These are phyloP conservation scores for Sporothrix luriei DNA, from an alignment of 2,329 filamentous ascomycete genomes.

Conservation along the genomic window DNA sequence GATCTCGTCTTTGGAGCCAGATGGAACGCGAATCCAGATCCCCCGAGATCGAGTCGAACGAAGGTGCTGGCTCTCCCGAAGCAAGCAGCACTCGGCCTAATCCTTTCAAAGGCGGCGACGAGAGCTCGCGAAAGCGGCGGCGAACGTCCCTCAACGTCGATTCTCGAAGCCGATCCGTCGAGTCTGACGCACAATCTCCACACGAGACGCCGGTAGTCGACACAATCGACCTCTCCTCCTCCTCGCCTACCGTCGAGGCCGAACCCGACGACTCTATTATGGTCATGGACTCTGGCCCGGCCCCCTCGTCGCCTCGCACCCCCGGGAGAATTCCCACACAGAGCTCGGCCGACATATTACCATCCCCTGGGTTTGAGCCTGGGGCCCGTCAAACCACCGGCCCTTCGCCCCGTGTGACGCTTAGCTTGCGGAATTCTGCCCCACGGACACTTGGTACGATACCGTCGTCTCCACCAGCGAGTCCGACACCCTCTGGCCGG, in stretches of 20 bases:
- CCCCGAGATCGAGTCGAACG: constrained; percentile 53
- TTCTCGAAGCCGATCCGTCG: constrained; percentile 58
- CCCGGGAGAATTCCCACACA: not conserved
- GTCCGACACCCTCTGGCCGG: constrained; percentile 27
- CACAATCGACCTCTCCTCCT: not conserved
- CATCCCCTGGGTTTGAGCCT: not conserved
- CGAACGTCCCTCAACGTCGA: constrained; percentile 58
- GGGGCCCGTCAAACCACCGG: not conserved
- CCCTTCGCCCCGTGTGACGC: constrained; percentile 50
- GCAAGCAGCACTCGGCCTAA: constrained; percentile 64
- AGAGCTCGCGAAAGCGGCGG: constrained; percentile 61
- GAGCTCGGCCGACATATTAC: not conserved
- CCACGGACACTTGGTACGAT: constrained; percentile 47
- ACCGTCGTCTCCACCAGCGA: constrained; percentile 47
- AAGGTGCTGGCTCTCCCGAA: constrained; percentile 64
- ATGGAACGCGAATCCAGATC: constrained; percentile 56
- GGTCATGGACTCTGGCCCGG: not conserved
- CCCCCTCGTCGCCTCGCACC: constrained; percentile 3
- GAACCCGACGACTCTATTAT: constrained; percentile 1
- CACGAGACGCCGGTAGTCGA: not conserved
- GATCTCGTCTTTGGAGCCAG: constrained; percentile 42
- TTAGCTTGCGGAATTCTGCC: constrained; percentile 57
- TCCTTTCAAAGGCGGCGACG: constrained; percentile 61
- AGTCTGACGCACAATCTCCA: constrained; percentile 44
- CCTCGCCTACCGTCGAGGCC: not conserved